Base-by-base conservation (phyloP, 139 green algal species). In the Diplosphaera chodatii region DNA sequence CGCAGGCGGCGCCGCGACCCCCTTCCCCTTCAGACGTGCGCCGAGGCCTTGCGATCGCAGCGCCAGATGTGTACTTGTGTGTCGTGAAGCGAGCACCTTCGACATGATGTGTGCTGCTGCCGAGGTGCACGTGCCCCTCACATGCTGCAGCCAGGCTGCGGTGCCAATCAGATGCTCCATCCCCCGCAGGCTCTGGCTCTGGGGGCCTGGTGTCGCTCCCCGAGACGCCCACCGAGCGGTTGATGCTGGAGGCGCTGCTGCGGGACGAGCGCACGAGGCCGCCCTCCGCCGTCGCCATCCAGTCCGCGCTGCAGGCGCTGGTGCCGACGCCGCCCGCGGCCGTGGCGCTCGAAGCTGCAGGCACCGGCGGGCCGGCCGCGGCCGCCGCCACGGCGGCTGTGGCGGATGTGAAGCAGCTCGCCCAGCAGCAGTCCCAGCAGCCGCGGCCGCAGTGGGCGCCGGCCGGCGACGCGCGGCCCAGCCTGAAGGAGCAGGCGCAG, bases 401-500 rank as follows among this genome's bases (percentile, higher is more conserved):
- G 37, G 37, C 37, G 37, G 37, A 21, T 48, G 8, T 48, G 25
- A 18, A 25, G 48, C 18, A 59, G 48, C 48, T n/a, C 13, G 3
- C 8, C 13, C 48, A 25, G 48, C 48, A 59, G 48, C 48, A 25
- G 48, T 18, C 22, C 13, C 48, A 59, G 48, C 48, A 59, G 48
- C 16, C 8, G 48, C 48, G 25, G 48, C 48, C 8, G 48, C 13
- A 27, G 48, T 10, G 10, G 37, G 8, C 37, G 10, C 6, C 37
- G 37, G 37, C 37, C 8, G 37, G 8, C 6, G 37, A 48, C 37
- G 37, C 37, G 6, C 6, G 10, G 37, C 37, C 37, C 37, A 59
- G 48, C 48, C 48, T 59, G 48, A 59, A 59, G 48, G 48, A 59
- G 48, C 48, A 59, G 48, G 48, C 48, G 48, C 48, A 59, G 48